phyloP scores from a whole-genome alignment of 2,329 filamentous ascomycete genomes.

The Sphaerulina vaccinii region DNA sequence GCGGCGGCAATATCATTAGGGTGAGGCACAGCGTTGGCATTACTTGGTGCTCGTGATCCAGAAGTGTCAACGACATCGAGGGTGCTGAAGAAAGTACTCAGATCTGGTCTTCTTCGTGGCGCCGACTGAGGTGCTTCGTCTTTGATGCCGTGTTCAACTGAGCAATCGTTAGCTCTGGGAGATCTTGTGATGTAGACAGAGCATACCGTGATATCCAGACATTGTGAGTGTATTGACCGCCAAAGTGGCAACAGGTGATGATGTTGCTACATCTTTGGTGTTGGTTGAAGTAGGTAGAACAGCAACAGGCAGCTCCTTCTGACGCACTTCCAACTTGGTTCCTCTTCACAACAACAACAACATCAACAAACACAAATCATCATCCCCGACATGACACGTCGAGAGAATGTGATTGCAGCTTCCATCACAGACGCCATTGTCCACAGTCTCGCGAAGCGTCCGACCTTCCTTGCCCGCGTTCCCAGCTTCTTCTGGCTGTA shows the following conservation, averaged over 20 bases:
- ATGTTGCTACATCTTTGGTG: too few species aligned
- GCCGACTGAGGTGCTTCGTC: conserved; percentile 4
- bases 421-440: conserved; percentile 25
- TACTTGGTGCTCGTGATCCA: conserved; percentile 49
- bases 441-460: conserved; percentile 17
- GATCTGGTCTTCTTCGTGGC: conserved; percentile 57
- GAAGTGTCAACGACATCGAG: conserved; percentile 59
- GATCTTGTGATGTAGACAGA: background rate
- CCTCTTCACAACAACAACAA: background rate
- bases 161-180: background rate
- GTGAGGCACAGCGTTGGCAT: conserved; percentile 59
- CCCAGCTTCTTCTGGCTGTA: conserved; percentile 28
- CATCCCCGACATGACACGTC: conserved; percentile 17
- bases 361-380: background rate
- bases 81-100: conserved; percentile 64
- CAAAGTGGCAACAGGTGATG: too few species aligned
- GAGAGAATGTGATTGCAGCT: conserved; percentile 24
- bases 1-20: conserved; percentile 61
- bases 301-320: too few species aligned
- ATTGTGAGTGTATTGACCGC: background rate
- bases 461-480: conserved; percentile 13
- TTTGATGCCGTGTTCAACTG: conserved; percentile 12
- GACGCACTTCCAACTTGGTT: background rate
- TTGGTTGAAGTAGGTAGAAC: too few species aligned
- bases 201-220: conserved; percentile 9